A percentile compares a stretch with the other conserved stretches of the same genome.
phyloP scores from a whole-genome alignment of 768 basidiomycete genomes.

The Pholiota molesta region DNA sequence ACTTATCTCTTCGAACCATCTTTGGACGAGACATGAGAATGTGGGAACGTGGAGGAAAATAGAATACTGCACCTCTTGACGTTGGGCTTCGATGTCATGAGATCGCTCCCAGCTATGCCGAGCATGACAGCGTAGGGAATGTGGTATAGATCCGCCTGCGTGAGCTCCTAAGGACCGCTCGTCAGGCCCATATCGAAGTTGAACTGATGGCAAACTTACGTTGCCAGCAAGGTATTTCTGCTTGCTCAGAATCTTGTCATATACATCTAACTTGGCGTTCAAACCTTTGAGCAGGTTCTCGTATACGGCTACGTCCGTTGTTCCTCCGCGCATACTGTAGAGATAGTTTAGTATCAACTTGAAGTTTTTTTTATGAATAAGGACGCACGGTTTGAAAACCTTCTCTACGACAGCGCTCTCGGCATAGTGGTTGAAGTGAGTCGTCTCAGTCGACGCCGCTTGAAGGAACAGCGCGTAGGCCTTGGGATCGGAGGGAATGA shows the following conservation, averaged over 20 bases:
- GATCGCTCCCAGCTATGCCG: constrained; percentile 25
- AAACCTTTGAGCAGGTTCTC: constrained; percentile 33
- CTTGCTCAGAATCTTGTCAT: constrained; percentile 56
- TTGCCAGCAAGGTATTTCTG: constrained; percentile 59
- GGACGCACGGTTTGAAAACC: constrained; percentile 48
- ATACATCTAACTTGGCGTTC: constrained; percentile 47
- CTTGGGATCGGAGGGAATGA: constrained; percentile 48
- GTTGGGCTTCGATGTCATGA: constrained; percentile 45
- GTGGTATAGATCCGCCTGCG: constrained; percentile 52
- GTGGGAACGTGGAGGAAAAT: neutral
- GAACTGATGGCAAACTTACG: constrained; percentile 32
- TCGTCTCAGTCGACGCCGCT: constrained; percentile 49
- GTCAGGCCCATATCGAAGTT: neutral
- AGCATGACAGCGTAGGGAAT: constrained; percentile 42
- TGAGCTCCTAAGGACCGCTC: constrained; percentile 35
- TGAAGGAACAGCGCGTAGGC: constrained; percentile 43
- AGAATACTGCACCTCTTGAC: constrained; percentile 38
- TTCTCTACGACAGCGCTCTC: constrained; percentile 44
- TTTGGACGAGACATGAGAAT: neutral
- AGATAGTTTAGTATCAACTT: neutral
- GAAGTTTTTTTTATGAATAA: too few species aligned
- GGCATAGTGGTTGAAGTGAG: constrained; percentile 48
- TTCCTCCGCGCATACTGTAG: constrained; percentile 15
- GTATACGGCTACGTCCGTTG: constrained; percentile 27
- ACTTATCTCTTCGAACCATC: constrained; percentile 1